Evolutionary conservation across 1,139 yeast genomes (phyloP).

Genomic region (Candida sp.): DNA sequence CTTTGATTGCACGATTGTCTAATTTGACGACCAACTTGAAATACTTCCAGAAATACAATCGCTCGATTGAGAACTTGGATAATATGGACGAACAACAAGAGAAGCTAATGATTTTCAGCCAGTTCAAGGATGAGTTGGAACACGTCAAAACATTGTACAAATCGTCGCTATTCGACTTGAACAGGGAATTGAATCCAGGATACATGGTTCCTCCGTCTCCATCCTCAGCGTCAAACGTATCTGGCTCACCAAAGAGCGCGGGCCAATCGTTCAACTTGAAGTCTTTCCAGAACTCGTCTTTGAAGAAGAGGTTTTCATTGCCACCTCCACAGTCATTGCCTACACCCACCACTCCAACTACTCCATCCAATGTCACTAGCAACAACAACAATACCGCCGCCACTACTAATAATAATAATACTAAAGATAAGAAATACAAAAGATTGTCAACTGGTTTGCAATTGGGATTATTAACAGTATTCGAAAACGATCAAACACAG

Average conservation of each 20-base stretch:
- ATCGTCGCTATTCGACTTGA: constrained; percentile 30
- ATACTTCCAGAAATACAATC: constrained; percentile 43
- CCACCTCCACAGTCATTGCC: constrained; percentile 17
- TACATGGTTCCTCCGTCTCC: constrained; percentile 13
- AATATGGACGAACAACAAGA: constrained; percentile 41
- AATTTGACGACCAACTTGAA: constrained; percentile 39
- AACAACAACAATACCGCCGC: constrained; percentile 1
- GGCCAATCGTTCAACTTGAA: constrained; percentile 30
- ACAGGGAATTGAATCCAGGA: constrained; percentile 22
- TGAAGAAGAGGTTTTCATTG: constrained; percentile 32
- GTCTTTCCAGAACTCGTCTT: constrained; percentile 37
- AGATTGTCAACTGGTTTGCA: constrained; percentile 44
- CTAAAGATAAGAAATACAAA: constrained; percentile 26
- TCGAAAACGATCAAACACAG: constrained; percentile 31
- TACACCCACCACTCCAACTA: neutral
- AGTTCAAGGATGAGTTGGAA: constrained; percentile 38
- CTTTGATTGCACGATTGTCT: constrained; percentile 53
- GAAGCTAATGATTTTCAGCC: constrained; percentile 40
- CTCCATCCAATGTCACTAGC: constrained; percentile 1
- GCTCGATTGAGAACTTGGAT: constrained; percentile 28
- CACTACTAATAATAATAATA: neutral
- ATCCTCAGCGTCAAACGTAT: constrained; percentile 11
- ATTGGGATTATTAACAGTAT: constrained; percentile 44
- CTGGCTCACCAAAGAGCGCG: constrained; percentile 19
- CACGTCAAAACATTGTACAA: constrained; percentile 36